These are phyloP conservation scores for Thelonectria blattea DNA, from an alignment of 2,329 filamentous ascomycete species.

Conservation along the genomic window DNA sequence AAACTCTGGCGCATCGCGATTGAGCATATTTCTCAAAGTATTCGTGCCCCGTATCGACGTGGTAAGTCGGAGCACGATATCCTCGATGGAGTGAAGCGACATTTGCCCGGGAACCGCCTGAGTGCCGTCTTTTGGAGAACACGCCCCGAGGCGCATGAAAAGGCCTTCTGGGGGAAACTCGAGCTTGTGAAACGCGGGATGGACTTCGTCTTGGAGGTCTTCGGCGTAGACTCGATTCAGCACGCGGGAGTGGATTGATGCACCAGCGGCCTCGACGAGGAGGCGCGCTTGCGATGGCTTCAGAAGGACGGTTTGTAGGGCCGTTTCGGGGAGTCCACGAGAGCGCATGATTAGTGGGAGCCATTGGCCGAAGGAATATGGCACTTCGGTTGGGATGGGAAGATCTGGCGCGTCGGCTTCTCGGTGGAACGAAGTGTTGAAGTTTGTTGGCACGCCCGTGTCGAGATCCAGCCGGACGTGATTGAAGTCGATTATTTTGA, in stretches of 20 bases:
- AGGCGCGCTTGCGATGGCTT: constrained; percentile 39
- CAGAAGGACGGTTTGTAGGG: constrained; percentile 41
- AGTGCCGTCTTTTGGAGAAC: constrained; percentile 8
- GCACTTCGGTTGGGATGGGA: constrained; percentile 31
- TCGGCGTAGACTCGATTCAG: constrained; percentile 42
- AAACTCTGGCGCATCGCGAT: constrained; percentile 19
- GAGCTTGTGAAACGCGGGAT: constrained; percentile 21
- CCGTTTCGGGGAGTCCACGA: constrained; percentile 36
- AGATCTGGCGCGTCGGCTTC: constrained; percentile 4
- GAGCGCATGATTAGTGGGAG: constrained; percentile 46
- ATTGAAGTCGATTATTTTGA: constrained; percentile 2
- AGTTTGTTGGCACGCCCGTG: constrained; percentile 9
- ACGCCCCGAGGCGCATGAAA: constrained; percentile 12
- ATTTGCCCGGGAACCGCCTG: constrained; percentile 22
- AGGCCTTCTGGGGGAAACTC: neutral
- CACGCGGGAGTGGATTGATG: constrained; percentile 40
- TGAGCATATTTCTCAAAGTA: constrained; percentile 35
- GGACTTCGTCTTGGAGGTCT: constrained; percentile 41
- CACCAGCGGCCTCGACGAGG: constrained; percentile 37
- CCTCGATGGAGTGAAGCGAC: constrained; percentile 39
- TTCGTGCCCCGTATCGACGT: constrained; percentile 47
- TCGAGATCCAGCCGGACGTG: constrained; percentile 2
- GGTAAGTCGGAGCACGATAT: constrained; percentile 46
- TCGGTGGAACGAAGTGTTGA: constrained; percentile 13
- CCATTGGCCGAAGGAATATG: constrained; percentile 51